phyloP scores from a whole-genome alignment of 2,329 filamentous ascomycete species.

The Fusarium coffeatum region DNA sequence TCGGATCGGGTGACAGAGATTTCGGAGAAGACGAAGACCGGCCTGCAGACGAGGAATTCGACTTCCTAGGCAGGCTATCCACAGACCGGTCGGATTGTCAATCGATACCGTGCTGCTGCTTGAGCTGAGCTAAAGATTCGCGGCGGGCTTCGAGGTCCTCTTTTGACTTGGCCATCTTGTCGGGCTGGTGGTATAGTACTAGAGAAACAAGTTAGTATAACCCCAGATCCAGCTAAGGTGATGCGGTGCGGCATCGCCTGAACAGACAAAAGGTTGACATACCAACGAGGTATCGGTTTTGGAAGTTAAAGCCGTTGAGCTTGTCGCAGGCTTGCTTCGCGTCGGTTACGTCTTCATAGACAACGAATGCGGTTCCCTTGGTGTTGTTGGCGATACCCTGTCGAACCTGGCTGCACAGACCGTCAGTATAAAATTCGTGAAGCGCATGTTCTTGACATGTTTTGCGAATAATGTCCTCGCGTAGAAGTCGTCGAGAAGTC shows the following conservation, averaged over 20 bases:
- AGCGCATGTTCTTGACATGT: slow-evolving; percentile 13
- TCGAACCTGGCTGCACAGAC: slow-evolving; percentile 83
- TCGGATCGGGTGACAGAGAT: slow-evolving; percentile 55
- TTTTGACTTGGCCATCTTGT: slow-evolving; percentile 82
- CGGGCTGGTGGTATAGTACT: slow-evolving; percentile 74
- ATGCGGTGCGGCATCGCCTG: neutral
- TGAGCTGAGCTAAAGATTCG: slow-evolving; percentile 97
- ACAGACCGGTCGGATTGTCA: slow-evolving; percentile 84
- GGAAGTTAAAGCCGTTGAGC: slow-evolving; percentile 99
- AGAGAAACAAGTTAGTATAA: slow-evolving; percentile 27
- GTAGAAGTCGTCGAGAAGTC: slow-evolving; percentile 12
- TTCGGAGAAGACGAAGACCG: slow-evolving; percentile 66
- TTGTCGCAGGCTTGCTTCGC: slow-evolving; percentile 99
- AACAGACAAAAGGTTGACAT: slow-evolving; percentile 56
- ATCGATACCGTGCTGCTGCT: slow-evolving; percentile 98
- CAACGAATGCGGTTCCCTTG: slow-evolving; percentile 98
- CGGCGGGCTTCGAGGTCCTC: slow-evolving; percentile 93
- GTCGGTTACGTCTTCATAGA: slow-evolving; percentile 99
- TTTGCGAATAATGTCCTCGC: slow-evolving; percentile 15
- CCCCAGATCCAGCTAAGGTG: neutral
- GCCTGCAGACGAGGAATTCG: slow-evolving; percentile 66
- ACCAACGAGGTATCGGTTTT: slow-evolving; percentile 99
- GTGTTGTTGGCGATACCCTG: slow-evolving; percentile 97
- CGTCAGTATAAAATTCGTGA: slow-evolving; percentile 38
- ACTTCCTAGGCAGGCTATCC: slow-evolving; percentile 60